A percentile compares a stretch with the other conserved stretches of the same genome.
These are phyloP conservation scores for Musa beccarii DNA, from an alignment of 176 grass and related monocot species.

Conservation along the genomic window DNA sequence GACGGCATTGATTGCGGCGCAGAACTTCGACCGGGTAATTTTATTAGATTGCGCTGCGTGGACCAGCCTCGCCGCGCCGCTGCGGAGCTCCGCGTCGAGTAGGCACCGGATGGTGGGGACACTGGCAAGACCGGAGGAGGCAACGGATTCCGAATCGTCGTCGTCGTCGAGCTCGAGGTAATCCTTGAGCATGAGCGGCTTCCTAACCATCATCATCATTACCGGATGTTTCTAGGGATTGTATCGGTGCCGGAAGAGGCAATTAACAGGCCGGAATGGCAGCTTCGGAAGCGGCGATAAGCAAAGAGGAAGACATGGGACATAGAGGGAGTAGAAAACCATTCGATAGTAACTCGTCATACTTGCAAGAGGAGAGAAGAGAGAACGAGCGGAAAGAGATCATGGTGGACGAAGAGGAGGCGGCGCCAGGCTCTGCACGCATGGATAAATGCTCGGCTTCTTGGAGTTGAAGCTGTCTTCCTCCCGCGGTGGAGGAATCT, in stretches of 20 bases:
- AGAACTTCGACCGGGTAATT: background rate
- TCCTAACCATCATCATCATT: slow-evolving; percentile 12
- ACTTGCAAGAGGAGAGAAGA: too few species aligned
- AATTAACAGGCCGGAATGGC: background rate
- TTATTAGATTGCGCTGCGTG: background rate
- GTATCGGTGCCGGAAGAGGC: background rate
- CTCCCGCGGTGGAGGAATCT: background rate
- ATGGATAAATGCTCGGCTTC: background rate
- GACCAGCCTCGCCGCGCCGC: background rate
- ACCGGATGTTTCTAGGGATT: background rate
- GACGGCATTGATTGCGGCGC: slow-evolving; percentile 3
- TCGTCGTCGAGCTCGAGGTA: slow-evolving; percentile 66
- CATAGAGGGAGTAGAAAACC: background rate
- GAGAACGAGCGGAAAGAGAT: too few species aligned
- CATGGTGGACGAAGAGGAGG: background rate
- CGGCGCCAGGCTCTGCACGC: background rate
- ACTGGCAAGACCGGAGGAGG: slow-evolving; percentile 37
- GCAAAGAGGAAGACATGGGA: background rate
- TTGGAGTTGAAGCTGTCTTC: background rate
- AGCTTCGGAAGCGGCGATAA: background rate
- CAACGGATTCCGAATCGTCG: slow-evolving; percentile 33
- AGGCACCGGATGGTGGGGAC: slow-evolving; percentile 26
- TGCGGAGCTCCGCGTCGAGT: slow-evolving; percentile 29
- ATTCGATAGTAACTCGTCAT: background rate
- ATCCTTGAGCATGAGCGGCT: slow-evolving; percentile 88